These are phyloP conservation scores for Tuber aestivum DNA, from an alignment of 495 filamentous ascomycete species.

Conservation along the genomic window DNA sequence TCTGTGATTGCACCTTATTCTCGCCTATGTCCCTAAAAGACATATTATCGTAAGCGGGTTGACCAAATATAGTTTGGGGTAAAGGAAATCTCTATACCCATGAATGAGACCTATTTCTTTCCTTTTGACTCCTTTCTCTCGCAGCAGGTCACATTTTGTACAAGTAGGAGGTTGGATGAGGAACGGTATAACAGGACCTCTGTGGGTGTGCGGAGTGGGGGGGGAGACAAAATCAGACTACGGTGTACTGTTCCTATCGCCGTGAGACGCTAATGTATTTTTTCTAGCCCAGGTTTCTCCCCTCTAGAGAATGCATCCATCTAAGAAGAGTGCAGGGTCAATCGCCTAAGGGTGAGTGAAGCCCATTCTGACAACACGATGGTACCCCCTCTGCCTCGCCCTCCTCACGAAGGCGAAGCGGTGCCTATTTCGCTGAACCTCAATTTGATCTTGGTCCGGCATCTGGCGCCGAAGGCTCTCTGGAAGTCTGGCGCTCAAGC, in stretches of 20 bases:
- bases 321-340: neutral
- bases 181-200: conserved; percentile 26
- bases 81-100: too few species aligned
- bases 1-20: too few species aligned
- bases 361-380: neutral
- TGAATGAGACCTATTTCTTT: too few species aligned
- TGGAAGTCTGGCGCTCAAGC: neutral
- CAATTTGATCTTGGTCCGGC: neutral
- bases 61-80: too few species aligned
- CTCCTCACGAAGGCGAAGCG: neutral
- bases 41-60: too few species aligned
- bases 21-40: too few species aligned
- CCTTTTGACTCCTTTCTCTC: too few species aligned
- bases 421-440: neutral
- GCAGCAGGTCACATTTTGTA: too few species aligned
- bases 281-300: neutral
- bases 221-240: neutral
- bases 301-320: neutral
- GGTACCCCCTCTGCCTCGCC: neutral
- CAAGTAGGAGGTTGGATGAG: conserved; percentile 26
- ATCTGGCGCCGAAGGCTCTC: neutral
- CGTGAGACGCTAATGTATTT: neutral
- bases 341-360: neutral
- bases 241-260: neutral
- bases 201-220: too few species aligned